Conservation (phyloP, 495 filamentous ascomycete genomes). For the Clavariopsis aquatica region DNA sequence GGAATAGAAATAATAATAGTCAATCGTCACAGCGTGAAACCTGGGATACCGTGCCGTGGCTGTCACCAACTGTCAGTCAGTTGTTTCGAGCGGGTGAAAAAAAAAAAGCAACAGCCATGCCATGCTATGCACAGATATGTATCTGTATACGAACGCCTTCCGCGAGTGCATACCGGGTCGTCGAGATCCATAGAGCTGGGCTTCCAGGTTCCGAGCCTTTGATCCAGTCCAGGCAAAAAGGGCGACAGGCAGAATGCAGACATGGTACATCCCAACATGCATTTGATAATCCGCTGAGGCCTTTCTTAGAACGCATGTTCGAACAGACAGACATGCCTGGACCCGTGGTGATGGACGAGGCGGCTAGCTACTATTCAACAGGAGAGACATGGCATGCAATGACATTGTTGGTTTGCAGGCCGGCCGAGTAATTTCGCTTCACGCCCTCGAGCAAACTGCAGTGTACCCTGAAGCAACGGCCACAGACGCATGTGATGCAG, state of each 20-base stretch:
- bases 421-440: slow-evolving; percentile 32
- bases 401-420: not conserved
- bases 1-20: too few species aligned
- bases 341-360: slow-evolving; percentile 13
- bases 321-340: slow-evolving; percentile 14
- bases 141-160: slow-evolving; percentile 20
- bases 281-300: slow-evolving; percentile 19
- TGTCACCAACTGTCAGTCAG: not conserved
- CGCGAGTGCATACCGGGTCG: slow-evolving; percentile 29
- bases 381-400: slow-evolving; percentile 7
- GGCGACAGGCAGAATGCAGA: slow-evolving; percentile 27
- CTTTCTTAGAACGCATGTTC: slow-evolving; percentile 31
- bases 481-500: slow-evolving; percentile 34
- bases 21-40: not conserved
- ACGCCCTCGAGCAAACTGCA: slow-evolving; percentile 34
- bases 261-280: slow-evolving; percentile 28
- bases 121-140: slow-evolving; percentile 2
- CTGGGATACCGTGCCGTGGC: not conserved
- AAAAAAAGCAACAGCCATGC: slow-evolving; percentile 4
- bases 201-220: slow-evolving; percentile 12
- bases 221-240: slow-evolving; percentile 28
- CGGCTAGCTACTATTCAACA: not conserved
- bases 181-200: slow-evolving; percentile 21
- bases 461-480: slow-evolving; percentile 37
- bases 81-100: not conserved